Conservation (phyloP, 495 filamentous ascomycete species). For the Tuber borchii region DNA sequence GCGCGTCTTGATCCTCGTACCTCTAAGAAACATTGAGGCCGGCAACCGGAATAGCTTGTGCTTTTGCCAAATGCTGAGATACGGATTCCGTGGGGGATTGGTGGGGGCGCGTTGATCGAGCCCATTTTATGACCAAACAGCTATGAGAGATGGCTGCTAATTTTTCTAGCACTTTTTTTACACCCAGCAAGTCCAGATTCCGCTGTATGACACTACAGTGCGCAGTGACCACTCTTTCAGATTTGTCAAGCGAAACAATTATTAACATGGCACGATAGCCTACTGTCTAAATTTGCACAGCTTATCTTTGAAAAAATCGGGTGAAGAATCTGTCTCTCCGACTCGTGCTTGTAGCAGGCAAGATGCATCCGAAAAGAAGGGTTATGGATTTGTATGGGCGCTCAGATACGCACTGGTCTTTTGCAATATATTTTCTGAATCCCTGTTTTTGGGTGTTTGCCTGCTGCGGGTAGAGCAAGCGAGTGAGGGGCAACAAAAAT, state of each 20-base stretch:
- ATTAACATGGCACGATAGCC: background rate
- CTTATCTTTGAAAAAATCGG: background rate
- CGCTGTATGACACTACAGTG: background rate
- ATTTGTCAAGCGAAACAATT: background rate
- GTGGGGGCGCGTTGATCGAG: background rate
- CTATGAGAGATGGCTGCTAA: background rate
- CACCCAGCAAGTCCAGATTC: background rate
- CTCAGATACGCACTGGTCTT: too few relatives aligned
- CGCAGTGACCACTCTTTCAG: background rate
- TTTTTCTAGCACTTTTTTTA: background rate
- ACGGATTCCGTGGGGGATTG: background rate
- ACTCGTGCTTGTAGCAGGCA: background rate
- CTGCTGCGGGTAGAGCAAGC: background rate
- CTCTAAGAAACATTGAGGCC: background rate
- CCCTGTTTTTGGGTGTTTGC: too few relatives aligned
- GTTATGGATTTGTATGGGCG: too few relatives aligned
- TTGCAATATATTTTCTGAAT: too few relatives aligned
- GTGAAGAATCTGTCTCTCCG: background rate
- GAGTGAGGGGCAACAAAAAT: conserved; percentile 3
- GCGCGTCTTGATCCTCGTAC: background rate
- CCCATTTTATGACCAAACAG: background rate
- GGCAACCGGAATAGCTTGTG: background rate
- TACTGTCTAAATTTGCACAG: background rate
- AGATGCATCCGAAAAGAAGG: too few relatives aligned
- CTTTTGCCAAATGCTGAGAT: conserved; percentile 1